Evolutionary conservation across 495 filamentous ascomycete species (phyloP).

Genomic region (Staphylotrichum longicolle): DNA sequence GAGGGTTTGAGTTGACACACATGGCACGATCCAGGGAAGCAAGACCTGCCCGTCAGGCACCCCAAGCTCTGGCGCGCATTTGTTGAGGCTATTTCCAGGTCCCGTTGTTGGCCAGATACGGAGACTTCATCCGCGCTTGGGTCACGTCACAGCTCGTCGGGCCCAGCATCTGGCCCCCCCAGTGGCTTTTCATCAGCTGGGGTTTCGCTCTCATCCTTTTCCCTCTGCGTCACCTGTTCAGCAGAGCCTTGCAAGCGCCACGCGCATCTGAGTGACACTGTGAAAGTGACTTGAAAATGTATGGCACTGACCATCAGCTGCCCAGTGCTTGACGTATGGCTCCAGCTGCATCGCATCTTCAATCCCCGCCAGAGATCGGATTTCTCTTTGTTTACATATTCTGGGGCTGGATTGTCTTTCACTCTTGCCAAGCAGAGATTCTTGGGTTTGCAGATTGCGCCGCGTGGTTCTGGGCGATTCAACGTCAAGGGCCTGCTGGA

Average conservation of each 20-base stretch:
- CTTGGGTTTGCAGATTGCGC: not conserved
- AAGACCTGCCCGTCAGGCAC: too few species aligned
- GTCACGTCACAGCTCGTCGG: conserved; percentile 3
- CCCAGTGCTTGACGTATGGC: not conserved
- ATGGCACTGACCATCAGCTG: conserved; percentile 9
- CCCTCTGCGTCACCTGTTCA: conserved; percentile 2
- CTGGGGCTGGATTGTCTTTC: not conserved
- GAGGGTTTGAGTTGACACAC: too few species aligned
- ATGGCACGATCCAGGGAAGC: too few species aligned
- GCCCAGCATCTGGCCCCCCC: not conserved
- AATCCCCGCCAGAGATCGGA: not conserved
- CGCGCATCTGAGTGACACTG: conserved; percentile 4
- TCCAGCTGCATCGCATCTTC: not conserved
- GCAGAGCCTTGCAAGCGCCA: too few species aligned
- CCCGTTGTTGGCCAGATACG: not conserved
- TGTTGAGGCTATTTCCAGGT: conserved; percentile 21
- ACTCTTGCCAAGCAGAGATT: not conserved
- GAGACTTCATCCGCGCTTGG: not conserved
- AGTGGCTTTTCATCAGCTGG: not conserved
- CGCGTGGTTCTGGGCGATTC: not conserved
- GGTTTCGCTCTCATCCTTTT: not conserved
- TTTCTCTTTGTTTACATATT: not conserved
- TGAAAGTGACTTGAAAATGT: not conserved
- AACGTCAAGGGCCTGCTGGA: not conserved
- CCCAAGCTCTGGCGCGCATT: too few species aligned